Base-by-base conservation (phyloP, 1,284 basidiomycete genomes). In the Peniophora sp. region DNA sequence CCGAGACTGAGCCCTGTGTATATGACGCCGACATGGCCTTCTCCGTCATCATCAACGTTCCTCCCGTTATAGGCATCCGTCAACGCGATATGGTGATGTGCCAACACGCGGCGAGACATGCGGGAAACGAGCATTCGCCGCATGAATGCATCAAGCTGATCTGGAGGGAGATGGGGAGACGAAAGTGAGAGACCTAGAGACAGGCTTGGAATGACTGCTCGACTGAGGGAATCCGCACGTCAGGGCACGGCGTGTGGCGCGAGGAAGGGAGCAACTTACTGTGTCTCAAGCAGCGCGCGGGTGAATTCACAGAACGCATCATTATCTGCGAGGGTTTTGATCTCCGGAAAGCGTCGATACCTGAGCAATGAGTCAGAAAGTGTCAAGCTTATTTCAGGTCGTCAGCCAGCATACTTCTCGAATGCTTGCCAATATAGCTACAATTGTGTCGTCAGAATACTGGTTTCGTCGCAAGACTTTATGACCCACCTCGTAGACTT, bases 71-170 rank as follows among this genome's bases (percentile, higher is more conserved):
- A 73, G 36, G 77, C 78, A 52, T 82, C 77, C 3, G 89, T 86
- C 3, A 96, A 72, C 2, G 90, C 87, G 50, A 95, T 83, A 59
- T 96, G 92, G 61, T 96, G 92, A 62, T 95, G 89, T 1, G 85
- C 89, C 25, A 96, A 75, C 24, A 96, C 92, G 39, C 93, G 80
- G 22, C 92, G 77, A 9, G 92, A 93, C 63, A 96, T 93, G 50
- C 93, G 77, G 2, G 92, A 94, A 45, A 92, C 78, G 9, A 96
- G 77, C 93, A 96, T 96, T 23, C 92, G 80, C 20, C 82, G 80
- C 85, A 95, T 92, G 65, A 95, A 93, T 8, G 87, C 77, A 64
- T 96, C 92, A 14, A 96, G 74, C 49, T 80, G 75, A 51, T 92
- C 87, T 0, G 91, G 83, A 0, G 81, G 72, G 11, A 96, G 76